Percentiles rank a stretch among this genome's conserved stretches.
phyloP scores from a whole-genome alignment of 805 yeast species.

The Metschnikowia henanensis region DNA sequence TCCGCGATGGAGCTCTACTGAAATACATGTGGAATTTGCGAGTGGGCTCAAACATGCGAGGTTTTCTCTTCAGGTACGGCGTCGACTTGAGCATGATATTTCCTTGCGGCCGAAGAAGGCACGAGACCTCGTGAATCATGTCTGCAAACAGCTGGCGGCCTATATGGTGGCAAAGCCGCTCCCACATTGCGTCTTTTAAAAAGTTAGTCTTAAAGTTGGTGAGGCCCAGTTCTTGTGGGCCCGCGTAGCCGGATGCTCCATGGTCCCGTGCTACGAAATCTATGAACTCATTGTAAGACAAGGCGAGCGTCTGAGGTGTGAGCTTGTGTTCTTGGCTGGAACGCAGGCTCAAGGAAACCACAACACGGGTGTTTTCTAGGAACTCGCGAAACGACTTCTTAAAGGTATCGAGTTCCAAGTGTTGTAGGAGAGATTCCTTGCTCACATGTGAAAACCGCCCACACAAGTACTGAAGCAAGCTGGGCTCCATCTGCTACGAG shows the following conservation, averaged over 20 bases:
- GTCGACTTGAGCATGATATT: background rate
- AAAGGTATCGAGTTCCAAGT: slow-evolving; percentile 3
- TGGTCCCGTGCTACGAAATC: background rate
- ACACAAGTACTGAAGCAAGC: slow-evolving; percentile 4
- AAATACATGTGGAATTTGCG: slow-evolving; percentile 11
- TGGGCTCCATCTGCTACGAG: slow-evolving; percentile 9
- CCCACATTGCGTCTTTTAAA: slow-evolving; percentile 48
- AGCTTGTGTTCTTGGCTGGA: background rate
- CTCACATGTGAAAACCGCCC: background rate
- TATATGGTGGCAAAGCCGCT: slow-evolving; percentile 34
- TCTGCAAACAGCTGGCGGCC: slow-evolving; percentile 43
- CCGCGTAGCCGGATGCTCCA: background rate
- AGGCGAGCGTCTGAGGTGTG: background rate
- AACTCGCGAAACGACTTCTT: slow-evolving; percentile 1
- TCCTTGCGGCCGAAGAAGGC: slow-evolving; percentile 3
- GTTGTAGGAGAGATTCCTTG: background rate
- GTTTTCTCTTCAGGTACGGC: background rate
- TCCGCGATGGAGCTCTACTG: background rate
- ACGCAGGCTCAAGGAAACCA: background rate
- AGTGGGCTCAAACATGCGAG: background rate
- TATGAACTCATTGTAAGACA: slow-evolving; percentile 2
- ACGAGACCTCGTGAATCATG: slow-evolving; percentile 16
- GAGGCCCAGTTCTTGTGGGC: background rate
- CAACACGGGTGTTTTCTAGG: slow-evolving; percentile 1
- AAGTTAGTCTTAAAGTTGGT: slow-evolving; percentile 33